These are phyloP conservation scores for Aspergillus sp. DNA, from an alignment of 2,329 filamentous ascomycete genomes.

Conservation along the genomic window DNA sequence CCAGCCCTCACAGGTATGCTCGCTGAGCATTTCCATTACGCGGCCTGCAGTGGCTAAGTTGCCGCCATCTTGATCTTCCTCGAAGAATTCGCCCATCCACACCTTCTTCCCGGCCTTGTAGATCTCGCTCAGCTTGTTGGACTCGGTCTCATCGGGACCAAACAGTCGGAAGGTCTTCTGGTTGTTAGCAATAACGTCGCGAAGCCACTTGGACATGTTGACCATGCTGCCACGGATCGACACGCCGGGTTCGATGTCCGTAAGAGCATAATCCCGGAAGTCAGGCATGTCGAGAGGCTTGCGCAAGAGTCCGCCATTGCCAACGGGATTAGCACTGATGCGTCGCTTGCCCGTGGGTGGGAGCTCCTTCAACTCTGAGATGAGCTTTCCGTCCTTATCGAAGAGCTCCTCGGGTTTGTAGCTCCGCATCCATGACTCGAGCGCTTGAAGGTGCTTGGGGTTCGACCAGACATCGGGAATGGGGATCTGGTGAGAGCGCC, in stretches of 20 bases:
- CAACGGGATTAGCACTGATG: conserved; percentile 75
- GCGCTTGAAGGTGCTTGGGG: conserved; percentile 61
- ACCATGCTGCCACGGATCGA: conserved; percentile 63
- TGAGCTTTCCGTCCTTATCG: conserved; percentile 60
- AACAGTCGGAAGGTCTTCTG: conserved; percentile 69
- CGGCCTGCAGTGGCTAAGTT: conserved; percentile 67
- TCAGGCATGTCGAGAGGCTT: conserved; percentile 68
- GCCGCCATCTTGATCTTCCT: conserved; percentile 71
- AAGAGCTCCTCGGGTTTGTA: conserved; percentile 74
- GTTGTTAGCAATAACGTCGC: conserved; percentile 66
- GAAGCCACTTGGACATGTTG: conserved; percentile 66
- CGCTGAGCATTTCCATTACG: conserved; percentile 82
- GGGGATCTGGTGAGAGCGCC: conserved; percentile 75
- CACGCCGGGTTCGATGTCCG: conserved; percentile 60
- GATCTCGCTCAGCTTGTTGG: conserved; percentile 71
- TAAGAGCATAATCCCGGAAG: conserved; percentile 65
- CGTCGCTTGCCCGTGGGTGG: conserved; percentile 64
- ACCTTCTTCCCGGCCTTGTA: conserved; percentile 76
- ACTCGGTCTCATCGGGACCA: conserved; percentile 77
- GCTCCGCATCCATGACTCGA: conserved; percentile 74
- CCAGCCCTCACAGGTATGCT: conserved; percentile 78
- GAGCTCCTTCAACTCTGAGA: conserved; percentile 60
- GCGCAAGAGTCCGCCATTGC: conserved; percentile 66
- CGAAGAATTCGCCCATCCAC: conserved; percentile 75
- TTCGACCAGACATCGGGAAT: conserved; percentile 68